Percentiles rank a stretch among this genome's conserved stretches.
Evolutionary conservation across 2,329 filamentous ascomycete species (phyloP).

Genomic region (Akanthomyces muscarius): DNA sequence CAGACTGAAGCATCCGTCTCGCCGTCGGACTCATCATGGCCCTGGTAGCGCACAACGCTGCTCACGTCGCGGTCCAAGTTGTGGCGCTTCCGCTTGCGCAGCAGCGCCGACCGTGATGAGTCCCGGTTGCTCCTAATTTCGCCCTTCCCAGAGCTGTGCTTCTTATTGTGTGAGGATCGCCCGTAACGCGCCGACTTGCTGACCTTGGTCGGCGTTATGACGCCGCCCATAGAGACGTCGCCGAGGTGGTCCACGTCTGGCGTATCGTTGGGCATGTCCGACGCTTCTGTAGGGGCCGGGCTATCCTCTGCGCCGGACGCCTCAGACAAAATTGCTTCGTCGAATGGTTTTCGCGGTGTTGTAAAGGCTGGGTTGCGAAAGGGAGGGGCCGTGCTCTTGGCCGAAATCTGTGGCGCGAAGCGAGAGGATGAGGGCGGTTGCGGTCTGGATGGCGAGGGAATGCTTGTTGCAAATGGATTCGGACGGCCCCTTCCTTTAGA

Average conservation of each 20-base stretch:
- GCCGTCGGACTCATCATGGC: slow-evolving; percentile 43
- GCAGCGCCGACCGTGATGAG: slow-evolving; percentile 38
- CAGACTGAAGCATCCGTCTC: slow-evolving; percentile 43
- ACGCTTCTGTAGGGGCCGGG: slow-evolving; percentile 54
- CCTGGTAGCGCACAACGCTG: slow-evolving; percentile 43
- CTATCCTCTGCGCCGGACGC: slow-evolving; percentile 57
- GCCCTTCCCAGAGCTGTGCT: slow-evolving; percentile 54
- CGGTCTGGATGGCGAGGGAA: slow-evolving; percentile 38
- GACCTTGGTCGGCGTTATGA: slow-evolving; percentile 45
- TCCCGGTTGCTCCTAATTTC: slow-evolving; percentile 53
- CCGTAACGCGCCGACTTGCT: slow-evolving; percentile 45
- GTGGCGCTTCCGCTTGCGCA: slow-evolving; percentile 52
- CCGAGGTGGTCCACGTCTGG: slow-evolving; percentile 47
- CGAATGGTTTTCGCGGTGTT: slow-evolving; percentile 56
- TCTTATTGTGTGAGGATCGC: slow-evolving; percentile 38
- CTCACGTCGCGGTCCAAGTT: slow-evolving; percentile 50
- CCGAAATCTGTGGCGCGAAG: slow-evolving; percentile 42
- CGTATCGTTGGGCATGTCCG: slow-evolving; percentile 49
- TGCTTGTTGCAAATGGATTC: slow-evolving; percentile 34
- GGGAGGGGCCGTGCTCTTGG: slow-evolving; percentile 42
- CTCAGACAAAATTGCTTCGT: slow-evolving; percentile 51
- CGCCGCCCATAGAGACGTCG: slow-evolving; percentile 37
- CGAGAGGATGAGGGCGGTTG: slow-evolving; percentile 40
- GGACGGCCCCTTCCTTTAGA: slow-evolving; percentile 31
- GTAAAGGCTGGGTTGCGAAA: slow-evolving; percentile 64